Evolutionary conservation across 2,329 filamentous ascomycete genomes (phyloP).

Genomic region (Eurotiales sp.): DNA sequence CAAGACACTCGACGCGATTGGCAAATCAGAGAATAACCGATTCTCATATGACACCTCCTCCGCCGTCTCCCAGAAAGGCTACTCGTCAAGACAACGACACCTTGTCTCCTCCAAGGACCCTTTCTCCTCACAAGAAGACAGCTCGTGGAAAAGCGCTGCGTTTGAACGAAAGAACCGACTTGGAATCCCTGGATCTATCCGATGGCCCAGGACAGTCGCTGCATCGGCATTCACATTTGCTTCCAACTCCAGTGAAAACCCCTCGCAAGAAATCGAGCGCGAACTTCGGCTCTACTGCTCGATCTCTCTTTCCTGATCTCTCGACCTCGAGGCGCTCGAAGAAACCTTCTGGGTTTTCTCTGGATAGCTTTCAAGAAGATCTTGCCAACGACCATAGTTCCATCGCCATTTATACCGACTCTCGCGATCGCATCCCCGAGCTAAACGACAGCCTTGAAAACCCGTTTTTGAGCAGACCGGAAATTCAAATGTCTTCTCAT

Average conservation of each 20-base stretch:
- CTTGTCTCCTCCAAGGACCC: conserved; percentile 29
- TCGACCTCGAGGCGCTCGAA: conserved; percentile 45
- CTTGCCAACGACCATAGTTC: conserved; percentile 30
- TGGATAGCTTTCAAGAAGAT: conserved; percentile 41
- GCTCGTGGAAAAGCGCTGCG: conserved; percentile 15
- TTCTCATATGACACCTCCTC: conserved; percentile 29
- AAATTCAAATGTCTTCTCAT: conserved; percentile 24
- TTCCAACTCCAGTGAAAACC: conserved; percentile 61
- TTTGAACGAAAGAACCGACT: conserved; percentile 18
- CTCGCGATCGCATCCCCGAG: conserved; percentile 57
- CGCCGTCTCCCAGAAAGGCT: conserved; percentile 21
- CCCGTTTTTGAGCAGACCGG: conserved; percentile 49
- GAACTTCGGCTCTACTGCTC: conserved; percentile 45
- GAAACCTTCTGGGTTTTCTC: conserved; percentile 43
- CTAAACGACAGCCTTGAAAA: conserved; percentile 51
- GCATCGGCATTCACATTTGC: conserved; percentile 37
- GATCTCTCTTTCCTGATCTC: conserved; percentile 51
- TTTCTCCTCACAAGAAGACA: conserved; percentile 27
- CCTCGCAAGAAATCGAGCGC: conserved; percentile 49
- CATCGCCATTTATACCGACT: conserved; percentile 61
- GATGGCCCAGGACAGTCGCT: conserved; percentile 21
- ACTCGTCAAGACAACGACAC: conserved; percentile 20
- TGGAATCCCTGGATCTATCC: conserved; percentile 23
- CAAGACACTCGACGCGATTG: conserved; percentile 38
- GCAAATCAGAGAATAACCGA: conserved; percentile 30